Percentiles rank a stretch among this genome's conserved stretches.
phyloP scores from a whole-genome alignment of 495 filamentous ascomycete genomes.

The Annulohypoxylon moriforme region DNA sequence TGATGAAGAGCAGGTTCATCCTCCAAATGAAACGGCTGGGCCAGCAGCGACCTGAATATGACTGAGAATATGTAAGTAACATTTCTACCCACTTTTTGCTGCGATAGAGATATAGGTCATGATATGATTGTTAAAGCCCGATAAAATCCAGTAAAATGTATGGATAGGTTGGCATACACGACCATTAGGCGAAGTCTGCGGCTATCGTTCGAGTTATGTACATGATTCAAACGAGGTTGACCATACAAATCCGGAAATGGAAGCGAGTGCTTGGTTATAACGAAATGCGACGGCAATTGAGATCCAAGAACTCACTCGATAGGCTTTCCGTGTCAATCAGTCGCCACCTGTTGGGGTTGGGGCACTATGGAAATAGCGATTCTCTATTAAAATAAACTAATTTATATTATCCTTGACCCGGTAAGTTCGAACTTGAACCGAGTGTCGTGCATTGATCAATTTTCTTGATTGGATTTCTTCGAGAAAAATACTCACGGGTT shows the following conservation, averaged over 20 bases:
- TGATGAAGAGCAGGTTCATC: background rate
- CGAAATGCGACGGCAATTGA: background rate
- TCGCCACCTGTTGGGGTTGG: background rate
- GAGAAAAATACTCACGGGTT: background rate
- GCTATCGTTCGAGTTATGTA: background rate
- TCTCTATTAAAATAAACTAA: slow-evolving; percentile 5
- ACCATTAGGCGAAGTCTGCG: background rate
- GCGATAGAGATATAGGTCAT: too few relatives aligned
- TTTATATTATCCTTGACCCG: background rate
- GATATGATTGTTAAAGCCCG: too few relatives aligned
- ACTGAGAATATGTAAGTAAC: background rate
- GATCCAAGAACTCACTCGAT: background rate
- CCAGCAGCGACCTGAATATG: background rate
- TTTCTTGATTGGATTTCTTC: background rate
- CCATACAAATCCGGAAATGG: background rate
- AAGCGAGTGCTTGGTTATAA: slow-evolving; percentile 5
- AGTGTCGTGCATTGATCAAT: background rate
- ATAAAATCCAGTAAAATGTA: background rate
- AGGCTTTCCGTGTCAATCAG: background rate
- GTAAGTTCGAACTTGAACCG: background rate
- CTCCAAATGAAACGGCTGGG: background rate
- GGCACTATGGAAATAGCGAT: background rate
- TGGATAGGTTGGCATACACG: background rate
- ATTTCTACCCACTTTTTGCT: too few relatives aligned
- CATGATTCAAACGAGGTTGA: background rate